phyloP scores from a whole-genome alignment of 257 asterid genomes.

The Ajuga chamaepitys region DNA sequence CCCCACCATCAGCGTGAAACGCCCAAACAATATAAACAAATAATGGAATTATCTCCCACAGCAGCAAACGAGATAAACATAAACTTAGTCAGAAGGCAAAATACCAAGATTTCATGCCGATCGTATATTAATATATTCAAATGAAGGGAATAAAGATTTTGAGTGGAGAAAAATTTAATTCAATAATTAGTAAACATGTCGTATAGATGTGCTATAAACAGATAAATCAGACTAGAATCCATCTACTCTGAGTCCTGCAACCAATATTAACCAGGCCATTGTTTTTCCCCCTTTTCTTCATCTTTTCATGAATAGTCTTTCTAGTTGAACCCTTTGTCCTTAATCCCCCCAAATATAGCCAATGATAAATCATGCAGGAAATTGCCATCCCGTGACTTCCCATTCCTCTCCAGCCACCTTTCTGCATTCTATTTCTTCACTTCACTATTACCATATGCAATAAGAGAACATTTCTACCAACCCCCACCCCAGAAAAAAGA shows the following conservation, averaged over 20 bases:
- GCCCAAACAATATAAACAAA: neutral
- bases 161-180: neutral
- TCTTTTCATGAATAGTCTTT: neutral
- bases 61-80: neutral
- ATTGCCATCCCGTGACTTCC: slow-evolving; percentile 2
- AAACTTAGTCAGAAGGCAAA: neutral
- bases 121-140: neutral
- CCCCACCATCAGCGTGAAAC: neutral
- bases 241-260: neutral
- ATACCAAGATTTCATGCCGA: neutral
- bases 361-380: neutral
- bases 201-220: neutral
- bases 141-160: neutral
- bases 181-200: neutral
- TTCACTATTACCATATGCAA: neutral
- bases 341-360: neutral
- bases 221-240: neutral
- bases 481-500: neutral
- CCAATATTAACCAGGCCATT: neutral
- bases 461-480: neutral
- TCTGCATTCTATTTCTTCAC: neutral
- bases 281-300: neutral
- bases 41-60: neutral
- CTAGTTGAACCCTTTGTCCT: neutral
- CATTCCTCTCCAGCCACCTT: slow-evolving; percentile 7